These are phyloP conservation scores for Scleroderma bovista DNA, from an alignment of 768 basidiomycete species.

Conservation along the genomic window DNA sequence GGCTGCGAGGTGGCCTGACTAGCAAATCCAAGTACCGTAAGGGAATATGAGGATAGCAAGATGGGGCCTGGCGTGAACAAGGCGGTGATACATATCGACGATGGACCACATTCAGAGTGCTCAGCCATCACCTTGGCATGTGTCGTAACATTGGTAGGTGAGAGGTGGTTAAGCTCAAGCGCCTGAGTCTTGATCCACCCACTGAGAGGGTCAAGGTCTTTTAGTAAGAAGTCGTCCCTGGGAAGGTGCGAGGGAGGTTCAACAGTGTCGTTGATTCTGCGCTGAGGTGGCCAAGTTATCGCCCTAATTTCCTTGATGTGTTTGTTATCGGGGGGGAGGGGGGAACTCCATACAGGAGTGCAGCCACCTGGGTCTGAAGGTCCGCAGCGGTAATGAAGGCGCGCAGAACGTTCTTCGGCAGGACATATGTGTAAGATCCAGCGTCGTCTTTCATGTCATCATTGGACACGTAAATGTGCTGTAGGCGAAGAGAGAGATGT, in stretches of 20 bases:
- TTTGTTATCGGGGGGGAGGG: constrained; percentile 91
- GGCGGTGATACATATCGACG: constrained; percentile 87
- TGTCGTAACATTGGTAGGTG: constrained; percentile 87
- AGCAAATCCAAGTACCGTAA: too few species aligned
- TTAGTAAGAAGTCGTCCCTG: constrained; percentile 90
- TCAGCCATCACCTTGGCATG: constrained; percentile 97
- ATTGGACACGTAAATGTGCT: too few species aligned
- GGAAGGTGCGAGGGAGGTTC: constrained; percentile 89
- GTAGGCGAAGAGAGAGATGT: too few species aligned
- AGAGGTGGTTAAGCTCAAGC: too few species aligned
- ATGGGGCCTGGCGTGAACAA: constrained; percentile 99
- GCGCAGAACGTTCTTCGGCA: constrained; percentile 94
- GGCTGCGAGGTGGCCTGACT: too few species aligned
- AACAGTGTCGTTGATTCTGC: constrained; percentile 90
- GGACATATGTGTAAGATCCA: constrained; percentile 87
- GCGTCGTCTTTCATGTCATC: constrained; percentile 98
- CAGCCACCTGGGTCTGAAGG: constrained; percentile 93
- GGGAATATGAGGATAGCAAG: too few species aligned
- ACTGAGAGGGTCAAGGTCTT: constrained; percentile 93
- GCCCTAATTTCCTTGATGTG: constrained; percentile 99
- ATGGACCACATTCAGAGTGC: constrained; percentile 91
- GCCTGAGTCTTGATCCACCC: too few species aligned
- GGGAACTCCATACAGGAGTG: constrained; percentile 87
- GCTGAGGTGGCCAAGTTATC: constrained; percentile 95
- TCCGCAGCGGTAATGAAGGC: constrained; percentile 93